Percentiles rank a stretch among this genome's conserved stretches.
These are phyloP conservation scores for Boletus reticulatus DNA, from an alignment of 768 basidiomycete genomes.

Conservation along the genomic window DNA sequence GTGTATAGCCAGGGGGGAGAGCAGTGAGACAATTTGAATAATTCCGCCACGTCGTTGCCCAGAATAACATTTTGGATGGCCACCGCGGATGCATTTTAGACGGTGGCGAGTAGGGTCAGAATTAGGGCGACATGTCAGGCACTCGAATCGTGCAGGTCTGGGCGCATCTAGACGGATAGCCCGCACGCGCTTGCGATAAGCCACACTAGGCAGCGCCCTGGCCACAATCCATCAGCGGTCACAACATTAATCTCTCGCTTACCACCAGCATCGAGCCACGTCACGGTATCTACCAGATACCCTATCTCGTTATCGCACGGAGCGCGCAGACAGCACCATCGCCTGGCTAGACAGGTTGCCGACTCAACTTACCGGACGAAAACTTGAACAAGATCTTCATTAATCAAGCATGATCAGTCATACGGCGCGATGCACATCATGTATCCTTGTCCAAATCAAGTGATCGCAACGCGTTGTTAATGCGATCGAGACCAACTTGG, in stretches of 20 bases:
- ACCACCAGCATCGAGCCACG: not conserved
- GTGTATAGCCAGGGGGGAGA: no score
- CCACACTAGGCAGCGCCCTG: not conserved
- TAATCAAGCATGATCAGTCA: constrained; percentile 3
- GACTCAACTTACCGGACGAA: not conserved
- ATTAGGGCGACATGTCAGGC: not conserved
- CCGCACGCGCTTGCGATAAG: not conserved
- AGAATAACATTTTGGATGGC: not conserved
- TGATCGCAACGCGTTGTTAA: constrained; percentile 38
- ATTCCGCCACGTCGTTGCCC: no score
- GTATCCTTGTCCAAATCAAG: constrained; percentile 4
- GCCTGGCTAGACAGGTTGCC: not conserved
- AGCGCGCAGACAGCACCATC: not conserved
- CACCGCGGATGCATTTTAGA: not conserved
- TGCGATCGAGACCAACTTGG: constrained; percentile 47
- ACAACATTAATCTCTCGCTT: not conserved
- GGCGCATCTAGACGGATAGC: not conserved
- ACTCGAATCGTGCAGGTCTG: not conserved
- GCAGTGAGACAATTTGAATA: no score
- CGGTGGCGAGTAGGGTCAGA: not conserved
- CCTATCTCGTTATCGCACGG: not conserved
- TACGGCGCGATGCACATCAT: not conserved
- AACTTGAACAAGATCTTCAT: constrained; percentile 5
- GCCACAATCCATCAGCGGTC: not conserved
- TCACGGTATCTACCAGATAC: not conserved